Base-by-base conservation (phyloP, 148 eudicot species). In the Pharnaceum exiguum region DNA sequence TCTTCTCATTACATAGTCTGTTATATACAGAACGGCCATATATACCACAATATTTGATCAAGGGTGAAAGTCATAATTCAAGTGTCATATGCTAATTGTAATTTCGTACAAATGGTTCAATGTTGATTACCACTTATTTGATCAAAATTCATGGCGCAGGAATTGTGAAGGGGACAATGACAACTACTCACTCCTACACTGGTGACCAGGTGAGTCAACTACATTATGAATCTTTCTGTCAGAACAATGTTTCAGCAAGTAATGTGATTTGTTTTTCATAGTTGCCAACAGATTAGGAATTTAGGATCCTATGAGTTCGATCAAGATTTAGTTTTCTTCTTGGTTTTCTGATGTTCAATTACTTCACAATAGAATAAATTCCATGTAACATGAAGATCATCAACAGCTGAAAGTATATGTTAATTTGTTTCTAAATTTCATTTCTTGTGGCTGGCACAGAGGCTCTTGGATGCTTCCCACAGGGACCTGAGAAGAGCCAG, bases 131-230 rank as follows among this genome's bases (percentile, higher is more conserved):
- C 40, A 23, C 33, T 4, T 9, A 12, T 29, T 2, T 23, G 16
- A 22, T 44, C 31, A 46, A 30, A 19, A 39, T 37, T 46, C 46
- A 13, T 18, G n/a, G 58, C 74, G 69, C 91, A 94, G 99, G 91
- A 30, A 89, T 94, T 65, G 99, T 94, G 42, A 94, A 94, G 83
- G 99, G 99, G 47, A 94, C 96, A 60, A 93, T 94, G 99, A 94
- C 99, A 15, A 94, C 99, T 57, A 94, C 99, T 46, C 99, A 93
- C 73, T 93, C 98, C 40, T 93, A 93, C 95, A 93, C 98, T n/a
- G 98, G 98, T 66, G 98, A 93, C 71, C 99, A 94, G 95, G 99
- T 90, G 75, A 53, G 44, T 10, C 35, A 38, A 9, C 9, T 15
- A 3, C 33, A 48, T 28, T 24, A 33, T 7, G 25, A 58, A 18